These are phyloP conservation scores for Angophora floribunda DNA, from an alignment of 345 rosid species.

Conservation along the genomic window DNA sequence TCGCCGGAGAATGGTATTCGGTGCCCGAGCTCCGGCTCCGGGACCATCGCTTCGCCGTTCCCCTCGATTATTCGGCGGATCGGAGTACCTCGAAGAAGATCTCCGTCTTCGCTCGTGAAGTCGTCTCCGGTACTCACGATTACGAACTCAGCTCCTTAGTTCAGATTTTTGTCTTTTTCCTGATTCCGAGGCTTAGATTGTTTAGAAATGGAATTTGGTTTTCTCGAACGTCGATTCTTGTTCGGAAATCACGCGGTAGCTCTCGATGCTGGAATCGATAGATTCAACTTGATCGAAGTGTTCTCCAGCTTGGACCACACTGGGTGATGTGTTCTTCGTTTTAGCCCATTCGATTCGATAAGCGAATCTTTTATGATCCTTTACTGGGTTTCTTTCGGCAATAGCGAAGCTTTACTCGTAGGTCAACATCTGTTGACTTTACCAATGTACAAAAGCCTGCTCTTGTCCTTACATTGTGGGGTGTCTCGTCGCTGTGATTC, in stretches of 20 bases:
- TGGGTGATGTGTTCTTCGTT: not conserved
- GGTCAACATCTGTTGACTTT: not conserved
- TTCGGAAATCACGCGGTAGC: not conserved
- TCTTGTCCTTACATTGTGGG: not conserved
- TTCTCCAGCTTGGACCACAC: not conserved
- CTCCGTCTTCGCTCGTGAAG: slow-evolving; percentile 74
- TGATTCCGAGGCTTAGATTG: not conserved
- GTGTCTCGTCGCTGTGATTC: not conserved
- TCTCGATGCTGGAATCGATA: not conserved
- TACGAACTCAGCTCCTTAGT: not conserved
- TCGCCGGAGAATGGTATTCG: slow-evolving; percentile 54
- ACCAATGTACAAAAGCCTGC: not conserved
- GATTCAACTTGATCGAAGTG: not conserved
- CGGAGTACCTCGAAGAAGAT: slow-evolving; percentile 34
- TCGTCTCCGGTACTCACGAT: slow-evolving; percentile 49
- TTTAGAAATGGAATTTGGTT: not conserved
- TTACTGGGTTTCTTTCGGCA: not conserved
- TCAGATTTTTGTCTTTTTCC: not conserved
- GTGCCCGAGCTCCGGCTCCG: slow-evolving; percentile 83
- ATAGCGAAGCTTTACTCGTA: not conserved
- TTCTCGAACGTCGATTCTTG: not conserved
- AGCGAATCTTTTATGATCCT: not conserved
- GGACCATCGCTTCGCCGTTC: slow-evolving; percentile 69
- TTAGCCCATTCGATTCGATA: not conserved
- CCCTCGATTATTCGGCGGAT: slow-evolving; percentile 54